A percentile compares a stretch with the other conserved stretches of the same genome.
phyloP scores from a whole-genome alignment of 2,329 filamentous ascomycete genomes.

The Parastagonospora avenae region DNA sequence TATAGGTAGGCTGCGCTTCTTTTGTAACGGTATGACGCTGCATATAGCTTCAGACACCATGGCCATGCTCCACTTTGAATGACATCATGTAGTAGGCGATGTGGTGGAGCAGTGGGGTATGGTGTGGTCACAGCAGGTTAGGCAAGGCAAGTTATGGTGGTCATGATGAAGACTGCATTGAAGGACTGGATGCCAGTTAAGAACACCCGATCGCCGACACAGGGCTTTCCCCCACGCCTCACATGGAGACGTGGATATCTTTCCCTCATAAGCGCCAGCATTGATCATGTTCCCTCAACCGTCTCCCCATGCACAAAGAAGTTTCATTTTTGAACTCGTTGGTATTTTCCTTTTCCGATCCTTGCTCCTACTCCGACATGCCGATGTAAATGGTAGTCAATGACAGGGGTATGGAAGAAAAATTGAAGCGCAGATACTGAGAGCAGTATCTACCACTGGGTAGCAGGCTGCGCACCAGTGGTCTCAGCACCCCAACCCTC shows the following conservation, averaged over 20 bases:
- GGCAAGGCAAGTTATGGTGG: neutral
- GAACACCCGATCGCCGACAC: conserved; percentile 80
- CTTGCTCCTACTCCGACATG: conserved; percentile 39
- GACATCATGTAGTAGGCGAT: neutral
- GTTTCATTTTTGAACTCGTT: conserved; percentile 13
- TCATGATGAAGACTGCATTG: conserved; percentile 28
- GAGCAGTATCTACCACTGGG: conserved; percentile 52
- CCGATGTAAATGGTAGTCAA: conserved; percentile 25
- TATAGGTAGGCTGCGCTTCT: too few species aligned
- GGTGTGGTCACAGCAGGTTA: neutral
- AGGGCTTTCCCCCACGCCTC: conserved; percentile 91
- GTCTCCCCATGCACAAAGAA: conserved; percentile 13
- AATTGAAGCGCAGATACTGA: conserved; percentile 17
- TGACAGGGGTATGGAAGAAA: conserved; percentile 43
- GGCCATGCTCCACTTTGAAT: too few species aligned
- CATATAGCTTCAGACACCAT: too few species aligned
- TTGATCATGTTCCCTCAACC: conserved; percentile 40
- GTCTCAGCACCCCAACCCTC: conserved; percentile 58
- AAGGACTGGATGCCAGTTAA: conserved; percentile 77
- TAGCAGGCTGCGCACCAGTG: conserved; percentile 39
- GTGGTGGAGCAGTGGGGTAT: neutral
- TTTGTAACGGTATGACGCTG: too few species aligned
- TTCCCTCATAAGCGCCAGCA: conserved; percentile 95
- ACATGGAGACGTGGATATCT: conserved; percentile 74
- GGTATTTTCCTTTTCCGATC: conserved; percentile 35